A percentile compares a stretch with the other conserved stretches of the same genome.
phyloP scores from a whole-genome alignment of 257 asterid genomes.

The Nicotiana knightiana region DNA sequence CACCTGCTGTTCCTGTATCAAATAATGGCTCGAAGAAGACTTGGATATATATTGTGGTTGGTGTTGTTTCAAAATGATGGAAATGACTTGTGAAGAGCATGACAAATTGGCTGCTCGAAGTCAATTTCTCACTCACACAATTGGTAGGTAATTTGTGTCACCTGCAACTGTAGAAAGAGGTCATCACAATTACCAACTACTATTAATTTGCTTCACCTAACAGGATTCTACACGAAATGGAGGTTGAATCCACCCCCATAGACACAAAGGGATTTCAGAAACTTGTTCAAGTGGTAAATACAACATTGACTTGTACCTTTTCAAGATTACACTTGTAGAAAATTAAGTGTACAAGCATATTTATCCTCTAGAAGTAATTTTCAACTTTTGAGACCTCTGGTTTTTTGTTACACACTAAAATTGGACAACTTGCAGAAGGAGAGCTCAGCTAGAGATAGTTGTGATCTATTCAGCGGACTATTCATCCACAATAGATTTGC shows the following conservation, averaged over 20 bases:
- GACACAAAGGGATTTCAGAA: slow-evolving; percentile 55
- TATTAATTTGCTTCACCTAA: too few species aligned
- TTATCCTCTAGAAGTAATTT: not conserved
- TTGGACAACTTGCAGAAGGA: slow-evolving; percentile 56
- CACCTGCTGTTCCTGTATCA: too few species aligned
- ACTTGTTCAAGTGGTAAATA: slow-evolving; percentile 81
- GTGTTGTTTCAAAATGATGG: slow-evolving; percentile 63
- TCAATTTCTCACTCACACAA: slow-evolving; percentile 79
- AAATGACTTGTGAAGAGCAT: slow-evolving; percentile 87
- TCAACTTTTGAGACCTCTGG: not conserved
- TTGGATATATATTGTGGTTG: too few species aligned
- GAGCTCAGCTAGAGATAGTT: slow-evolving; percentile 55
- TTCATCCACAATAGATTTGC: slow-evolving; percentile 73
- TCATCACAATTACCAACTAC: too few species aligned
- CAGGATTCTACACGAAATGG: too few species aligned
- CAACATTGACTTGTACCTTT: not conserved
- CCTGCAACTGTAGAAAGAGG: not conserved
- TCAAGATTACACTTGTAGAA: not conserved
- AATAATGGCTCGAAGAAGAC: too few species aligned
- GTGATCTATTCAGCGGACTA: slow-evolving; percentile 76
- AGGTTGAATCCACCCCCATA: too few species aligned
- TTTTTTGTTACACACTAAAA: not conserved
- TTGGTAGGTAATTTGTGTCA: slow-evolving; percentile 53
- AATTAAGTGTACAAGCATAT: not conserved
- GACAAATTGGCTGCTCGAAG: slow-evolving; percentile 66